Base-by-base conservation (phyloP, 352 stramenopile species). In the Pythium dissotocum region DNA sequence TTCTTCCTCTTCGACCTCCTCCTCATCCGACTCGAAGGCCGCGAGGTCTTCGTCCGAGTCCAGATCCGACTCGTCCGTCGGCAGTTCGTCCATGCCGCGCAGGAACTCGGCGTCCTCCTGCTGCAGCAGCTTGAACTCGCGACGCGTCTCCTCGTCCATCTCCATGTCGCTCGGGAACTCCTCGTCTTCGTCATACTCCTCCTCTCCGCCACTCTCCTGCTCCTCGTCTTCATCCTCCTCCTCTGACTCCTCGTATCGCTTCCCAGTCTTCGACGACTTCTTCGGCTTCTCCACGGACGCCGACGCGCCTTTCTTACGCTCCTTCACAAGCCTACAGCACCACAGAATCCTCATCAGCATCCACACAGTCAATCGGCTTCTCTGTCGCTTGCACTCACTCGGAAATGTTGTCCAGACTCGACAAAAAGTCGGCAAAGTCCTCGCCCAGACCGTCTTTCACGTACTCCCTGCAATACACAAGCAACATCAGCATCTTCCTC, bases 81-180 rank as follows among this genome's bases (percentile, higher is more conserved):
- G 87, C 57, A 95, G 63, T 57, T 95, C 82, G 56, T 95, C 87
- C 81, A 95, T 92, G 36, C 85, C 87, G 53, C 82, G 75, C 10
- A 95, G 67, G 66, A 95, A 95, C 33, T 87, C 79, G n/a, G 85
- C 84, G 61, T 95, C 87, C 73, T 95, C 87, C 7, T 82, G 75
- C 71, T 92, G 83, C 60, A 95, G 61, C 65, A 93, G 40, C 35
- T 78, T 76, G 73, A 95, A 85, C 70, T 95, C 87, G 4, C 72
- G 77, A 10, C 83, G 82, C 65, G 83, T 94, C 62, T 88, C 84
- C 61, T 95, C 85, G 60, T 93, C 84, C 85, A 94, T 93, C 58
- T 91, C 82, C 72, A 89, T 80, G 36, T 78, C 72, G 32, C 67
- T 73, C 28, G 67, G 67, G 35, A 67, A 69, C 16, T 72, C 74